Evolutionary conservation across 176 grass and related monocot species (phyloP), one percentile per base, ranked within the genome.

Genomic region (Musa beccarii): DNA sequence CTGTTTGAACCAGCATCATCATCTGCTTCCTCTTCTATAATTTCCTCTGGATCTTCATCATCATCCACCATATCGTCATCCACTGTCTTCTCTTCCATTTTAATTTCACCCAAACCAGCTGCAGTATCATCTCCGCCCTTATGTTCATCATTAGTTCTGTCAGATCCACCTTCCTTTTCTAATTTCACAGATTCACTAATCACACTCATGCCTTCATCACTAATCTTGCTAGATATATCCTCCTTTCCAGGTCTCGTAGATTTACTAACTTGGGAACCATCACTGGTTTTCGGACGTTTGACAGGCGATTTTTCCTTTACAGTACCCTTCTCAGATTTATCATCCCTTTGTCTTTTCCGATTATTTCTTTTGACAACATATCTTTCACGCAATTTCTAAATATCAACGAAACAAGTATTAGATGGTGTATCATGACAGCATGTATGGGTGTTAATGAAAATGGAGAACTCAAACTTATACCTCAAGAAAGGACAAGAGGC

Each of bases 401-500:
- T 50, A 54, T 73, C 52, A 63, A 81, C 76, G 79, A 75, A 59
- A 17, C 67, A 76, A 51, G 14, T 66, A 57, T 28, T 57, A 54
- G 52, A 82, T 52, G 52, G 59, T 75, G 61, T 10, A 68, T 12
- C 11, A n/a, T 22, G 52, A 64, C 74, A 23, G 76, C 34, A 43
- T 43, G 34, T 43, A 43, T 43, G 34, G 34, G 34, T 6, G 34
- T 43, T 20, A 68, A 20, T 61, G 53, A 69, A 23, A 54, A 66
- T 8, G 16, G 22, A 29, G 49, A 19, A 77, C 23, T 23, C 54
- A 83, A 79, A 57, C 19, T 49, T 78, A 53, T 93, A 99, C 96
- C 91, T 99, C 89, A 68, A 99, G 96, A 86, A 99, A 99, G 69
- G 89, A 90, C 71, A 92, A 77, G 56, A 99, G 83, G 64, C 87